Conservation (phyloP, 768 basidiomycete species). For the Mycena maculata region DNA sequence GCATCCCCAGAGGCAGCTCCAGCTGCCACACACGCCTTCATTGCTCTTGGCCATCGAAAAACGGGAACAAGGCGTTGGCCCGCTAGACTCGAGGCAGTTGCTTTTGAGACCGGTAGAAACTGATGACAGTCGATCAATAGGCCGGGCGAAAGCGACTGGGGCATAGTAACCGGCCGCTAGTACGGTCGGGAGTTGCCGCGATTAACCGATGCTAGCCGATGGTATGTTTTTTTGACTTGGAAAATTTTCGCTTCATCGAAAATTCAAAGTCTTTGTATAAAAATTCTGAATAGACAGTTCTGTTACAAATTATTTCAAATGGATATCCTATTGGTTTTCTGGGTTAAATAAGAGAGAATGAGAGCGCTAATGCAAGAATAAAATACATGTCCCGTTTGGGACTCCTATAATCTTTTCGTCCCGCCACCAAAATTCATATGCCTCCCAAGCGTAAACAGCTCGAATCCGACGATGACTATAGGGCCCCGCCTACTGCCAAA, state of each 20-base stretch:
- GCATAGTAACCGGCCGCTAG: constrained; percentile 1
- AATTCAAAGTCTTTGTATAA: background rate
- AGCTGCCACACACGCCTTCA: no score
- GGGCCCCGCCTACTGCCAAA: background rate
- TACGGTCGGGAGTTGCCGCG: constrained; percentile 1
- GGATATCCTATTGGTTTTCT: background rate
- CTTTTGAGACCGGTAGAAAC: no score
- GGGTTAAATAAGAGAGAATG: background rate
- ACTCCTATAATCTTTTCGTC: background rate
- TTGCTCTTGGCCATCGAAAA: no score
- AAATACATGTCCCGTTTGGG: background rate
- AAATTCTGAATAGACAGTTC: background rate
- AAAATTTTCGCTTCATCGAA: background rate
- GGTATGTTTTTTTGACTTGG: constrained; percentile 2
- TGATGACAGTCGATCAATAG: no score
- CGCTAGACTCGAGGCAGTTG: no score
- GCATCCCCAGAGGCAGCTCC: no score
- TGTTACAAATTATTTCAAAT: background rate
- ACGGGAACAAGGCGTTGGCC: no score
- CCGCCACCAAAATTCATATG: constrained; percentile 1
- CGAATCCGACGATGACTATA: background rate
- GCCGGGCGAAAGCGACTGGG: no score
- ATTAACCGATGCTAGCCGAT: no score
- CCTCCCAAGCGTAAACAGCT: background rate
- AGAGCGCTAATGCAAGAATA: background rate